Evolutionary conservation across 169 alveolate genomes (phyloP).

Genomic region (Perkinsus olseni): DNA sequence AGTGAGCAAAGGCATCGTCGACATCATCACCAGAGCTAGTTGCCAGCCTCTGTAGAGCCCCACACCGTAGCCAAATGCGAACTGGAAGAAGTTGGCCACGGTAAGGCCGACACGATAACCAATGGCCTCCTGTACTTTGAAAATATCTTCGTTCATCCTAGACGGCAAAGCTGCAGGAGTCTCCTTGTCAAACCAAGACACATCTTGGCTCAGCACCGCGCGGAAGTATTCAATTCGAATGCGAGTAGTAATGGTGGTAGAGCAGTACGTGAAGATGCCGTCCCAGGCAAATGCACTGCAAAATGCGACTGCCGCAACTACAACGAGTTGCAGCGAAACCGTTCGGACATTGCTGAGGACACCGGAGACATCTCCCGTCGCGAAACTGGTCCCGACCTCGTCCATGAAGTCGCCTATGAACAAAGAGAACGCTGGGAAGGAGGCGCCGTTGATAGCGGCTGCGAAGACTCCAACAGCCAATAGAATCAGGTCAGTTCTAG

Average conservation of each 20-base stretch:
- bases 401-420: not conserved
- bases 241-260: not conserved
- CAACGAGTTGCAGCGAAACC: not conserved
- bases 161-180: slow-evolving; percentile 34
- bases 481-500: not conserved
- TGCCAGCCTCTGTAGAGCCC: slow-evolving; percentile 37
- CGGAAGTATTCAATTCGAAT: slow-evolving; percentile 17
- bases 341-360: not conserved
- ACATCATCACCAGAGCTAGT: slow-evolving; percentile 33
- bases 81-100: slow-evolving; percentile 31
- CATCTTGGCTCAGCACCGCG: slow-evolving; percentile 36
- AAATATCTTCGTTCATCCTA: slow-evolving; percentile 32
- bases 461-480: not conserved
- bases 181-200: slow-evolving; percentile 36
- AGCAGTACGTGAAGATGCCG: not conserved
- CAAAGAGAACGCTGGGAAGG: not conserved
- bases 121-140: slow-evolving; percentile 31
- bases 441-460: not conserved
- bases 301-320: not conserved
- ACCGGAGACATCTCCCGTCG: not conserved
- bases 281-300: not conserved
- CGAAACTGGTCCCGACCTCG: not conserved
- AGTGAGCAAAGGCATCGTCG: slow-evolving; percentile 24
- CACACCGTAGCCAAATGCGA: slow-evolving; percentile 22
- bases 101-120: slow-evolving; percentile 30